Conservation (phyloP, 169 alveolate genomes). For the Eimeria acervulina region DNA sequence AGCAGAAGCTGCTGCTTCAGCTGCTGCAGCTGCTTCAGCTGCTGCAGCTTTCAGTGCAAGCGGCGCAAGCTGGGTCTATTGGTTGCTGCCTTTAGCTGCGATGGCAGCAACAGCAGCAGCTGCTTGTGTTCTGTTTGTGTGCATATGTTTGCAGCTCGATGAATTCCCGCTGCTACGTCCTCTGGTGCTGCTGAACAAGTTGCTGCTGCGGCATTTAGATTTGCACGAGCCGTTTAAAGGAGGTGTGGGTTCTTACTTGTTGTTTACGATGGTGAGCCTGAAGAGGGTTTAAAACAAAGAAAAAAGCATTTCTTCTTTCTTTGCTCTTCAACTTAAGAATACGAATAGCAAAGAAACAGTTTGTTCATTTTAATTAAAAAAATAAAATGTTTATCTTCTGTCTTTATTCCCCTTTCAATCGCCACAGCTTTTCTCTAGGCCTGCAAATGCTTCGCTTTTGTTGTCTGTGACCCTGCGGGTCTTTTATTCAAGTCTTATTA, state of each 20-base stretch:
- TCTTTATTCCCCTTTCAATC: too few species aligned
- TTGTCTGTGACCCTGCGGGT: too few species aligned
- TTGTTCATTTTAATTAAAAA: too few species aligned
- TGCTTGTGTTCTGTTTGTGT: not conserved
- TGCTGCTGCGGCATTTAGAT: conserved; percentile 81
- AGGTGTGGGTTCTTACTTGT: conserved; percentile 87
- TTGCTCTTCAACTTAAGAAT: too few species aligned
- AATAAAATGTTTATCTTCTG: too few species aligned
- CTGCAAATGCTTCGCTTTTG: too few species aligned
- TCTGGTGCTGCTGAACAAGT: conserved; percentile 83
- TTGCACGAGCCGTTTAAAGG: conserved; percentile 86
- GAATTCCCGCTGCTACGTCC: conserved; percentile 86
- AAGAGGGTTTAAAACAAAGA: too few species aligned
- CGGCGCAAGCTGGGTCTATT: not conserved
- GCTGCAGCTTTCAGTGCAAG: not conserved
- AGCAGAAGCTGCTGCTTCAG: not conserved
- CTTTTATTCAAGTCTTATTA: too few species aligned
- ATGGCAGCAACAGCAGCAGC: not conserved
- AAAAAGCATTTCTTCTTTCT: too few species aligned
- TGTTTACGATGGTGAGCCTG: conserved; percentile 82
- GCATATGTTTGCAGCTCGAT: conserved; percentile 48
- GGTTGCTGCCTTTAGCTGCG: not conserved
- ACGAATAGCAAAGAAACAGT: too few species aligned
- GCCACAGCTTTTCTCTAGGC: too few species aligned
- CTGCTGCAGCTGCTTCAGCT: not conserved